Evolutionary conservation across 495 filamentous ascomycete species (phyloP).

Genomic region (Xylaria grammica): DNA sequence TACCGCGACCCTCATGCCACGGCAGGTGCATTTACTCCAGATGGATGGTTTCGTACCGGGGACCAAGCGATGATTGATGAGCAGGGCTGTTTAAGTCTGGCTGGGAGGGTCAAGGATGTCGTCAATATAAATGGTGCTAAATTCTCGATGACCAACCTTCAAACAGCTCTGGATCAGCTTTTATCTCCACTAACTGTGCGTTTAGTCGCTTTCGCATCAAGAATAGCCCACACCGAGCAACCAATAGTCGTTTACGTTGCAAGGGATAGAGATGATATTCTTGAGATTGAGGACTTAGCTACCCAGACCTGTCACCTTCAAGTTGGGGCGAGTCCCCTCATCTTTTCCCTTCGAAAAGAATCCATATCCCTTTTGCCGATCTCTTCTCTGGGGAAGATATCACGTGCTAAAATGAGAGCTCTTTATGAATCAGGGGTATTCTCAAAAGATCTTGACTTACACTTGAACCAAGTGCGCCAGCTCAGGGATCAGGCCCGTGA

Average conservation of each 20-base stretch:
- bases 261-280: slow-evolving; percentile 39
- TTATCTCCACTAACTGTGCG: too few relatives aligned
- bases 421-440: background rate
- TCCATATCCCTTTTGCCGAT: background rate
- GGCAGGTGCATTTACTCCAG: slow-evolving; percentile 56
- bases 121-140: slow-evolving; percentile 65
- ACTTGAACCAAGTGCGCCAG: background rate
- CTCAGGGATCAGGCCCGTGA: background rate
- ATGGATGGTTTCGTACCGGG: slow-evolving; percentile 74
- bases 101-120: slow-evolving; percentile 63
- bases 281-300: slow-evolving; percentile 46
- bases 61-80: slow-evolving; percentile 58
- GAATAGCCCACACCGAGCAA: too few relatives aligned
- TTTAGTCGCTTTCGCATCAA: too few relatives aligned
- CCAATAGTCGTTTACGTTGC: too few relatives aligned
- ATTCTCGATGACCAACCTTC: slow-evolving; percentile 40
- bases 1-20: slow-evolving; percentile 63
- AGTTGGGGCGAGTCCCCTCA: slow-evolving; percentile 1
- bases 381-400: slow-evolving; percentile 1
- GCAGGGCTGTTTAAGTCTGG: slow-evolving; percentile 58
- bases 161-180: too few relatives aligned
- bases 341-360: background rate
- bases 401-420: background rate
- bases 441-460: background rate
- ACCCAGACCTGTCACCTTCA: slow-evolving; percentile 30